phyloP scores from a whole-genome alignment of 2,329 filamentous ascomycete species.

The Ophidiomyces ophidiicola region DNA sequence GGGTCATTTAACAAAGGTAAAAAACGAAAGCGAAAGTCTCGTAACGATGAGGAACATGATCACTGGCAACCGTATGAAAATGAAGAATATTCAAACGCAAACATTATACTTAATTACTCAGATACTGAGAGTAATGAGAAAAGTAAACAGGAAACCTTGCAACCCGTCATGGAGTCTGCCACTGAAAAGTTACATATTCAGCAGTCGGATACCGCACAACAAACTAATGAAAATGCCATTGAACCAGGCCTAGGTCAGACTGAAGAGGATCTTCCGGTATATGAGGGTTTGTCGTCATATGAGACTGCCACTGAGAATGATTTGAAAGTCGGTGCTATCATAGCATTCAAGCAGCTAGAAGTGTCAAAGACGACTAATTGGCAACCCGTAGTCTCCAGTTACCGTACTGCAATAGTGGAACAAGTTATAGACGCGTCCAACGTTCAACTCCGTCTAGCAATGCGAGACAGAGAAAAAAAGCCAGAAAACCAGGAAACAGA shows the following conservation, averaged over 20 bases:
- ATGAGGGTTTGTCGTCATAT: conserved; percentile 51
- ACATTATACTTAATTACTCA: conserved; percentile 11
- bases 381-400: conserved; percentile 38
- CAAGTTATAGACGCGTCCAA: conserved; percentile 41
- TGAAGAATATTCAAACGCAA: not conserved
- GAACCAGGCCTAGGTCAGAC: not conserved
- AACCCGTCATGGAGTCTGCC: not conserved
- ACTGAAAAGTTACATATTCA: not conserved
- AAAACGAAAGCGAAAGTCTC: conserved; percentile 42
- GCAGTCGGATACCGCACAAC: not conserved
- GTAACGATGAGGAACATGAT: conserved; percentile 26
- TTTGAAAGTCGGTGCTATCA: conserved; percentile 28
- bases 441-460: conserved; percentile 54
- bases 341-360: conserved; percentile 38
- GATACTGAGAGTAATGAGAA: conserved; percentile 2
- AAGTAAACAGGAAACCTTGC: not conserved
- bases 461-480: conserved; percentile 49
- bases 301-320: conserved; percentile 35
- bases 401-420: conserved; percentile 56
- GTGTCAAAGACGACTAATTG: conserved; percentile 38
- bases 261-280: conserved; percentile 39
- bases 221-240: not conserved
- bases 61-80: not conserved
- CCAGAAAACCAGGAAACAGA: conserved; percentile 51
- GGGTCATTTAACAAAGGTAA: conserved; percentile 18